Evolutionary conservation across 2,329 filamentous ascomycete species (phyloP).

Genomic region (Verticillium zaregamsianum): DNA sequence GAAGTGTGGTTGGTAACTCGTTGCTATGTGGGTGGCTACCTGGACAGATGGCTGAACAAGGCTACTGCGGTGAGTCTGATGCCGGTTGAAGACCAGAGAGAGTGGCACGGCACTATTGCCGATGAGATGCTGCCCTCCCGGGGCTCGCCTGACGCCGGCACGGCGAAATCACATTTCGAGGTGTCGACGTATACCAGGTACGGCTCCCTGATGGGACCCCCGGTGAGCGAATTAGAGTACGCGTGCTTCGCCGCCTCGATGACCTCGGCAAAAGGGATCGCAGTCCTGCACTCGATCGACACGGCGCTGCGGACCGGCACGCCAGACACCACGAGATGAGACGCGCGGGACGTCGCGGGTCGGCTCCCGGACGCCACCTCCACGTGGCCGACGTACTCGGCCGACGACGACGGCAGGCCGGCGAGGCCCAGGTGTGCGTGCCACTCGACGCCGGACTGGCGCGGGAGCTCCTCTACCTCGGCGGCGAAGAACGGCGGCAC

Average conservation of each 20-base stretch:
- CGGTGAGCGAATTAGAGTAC: neutral
- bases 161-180: neutral
- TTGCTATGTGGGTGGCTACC: neutral
- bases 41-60: constrained; percentile 1
- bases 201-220: constrained; percentile 10
- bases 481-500: constrained; percentile 69
- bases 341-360: constrained; percentile 3
- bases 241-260: constrained; percentile 4
- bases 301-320: constrained; percentile 6
- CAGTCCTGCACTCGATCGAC: constrained; percentile 1
- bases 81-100: constrained; percentile 10
- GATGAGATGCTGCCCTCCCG: neutral
- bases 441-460: constrained; percentile 78
- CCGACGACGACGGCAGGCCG: constrained; percentile 15
- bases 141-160: neutral
- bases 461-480: constrained; percentile 73
- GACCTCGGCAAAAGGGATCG: neutral
- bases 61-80: constrained; percentile 2
- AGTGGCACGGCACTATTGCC: constrained; percentile 30
- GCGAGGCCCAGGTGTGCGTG: constrained; percentile 61
- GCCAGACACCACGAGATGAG: constrained; percentile 6
- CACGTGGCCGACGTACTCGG: constrained; percentile 1
- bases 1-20: neutral
- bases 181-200: constrained; percentile 28
- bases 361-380: neutral